Conservation (phyloP, 2,329 filamentous ascomycete genomes). For the Xylariales sp. region DNA sequence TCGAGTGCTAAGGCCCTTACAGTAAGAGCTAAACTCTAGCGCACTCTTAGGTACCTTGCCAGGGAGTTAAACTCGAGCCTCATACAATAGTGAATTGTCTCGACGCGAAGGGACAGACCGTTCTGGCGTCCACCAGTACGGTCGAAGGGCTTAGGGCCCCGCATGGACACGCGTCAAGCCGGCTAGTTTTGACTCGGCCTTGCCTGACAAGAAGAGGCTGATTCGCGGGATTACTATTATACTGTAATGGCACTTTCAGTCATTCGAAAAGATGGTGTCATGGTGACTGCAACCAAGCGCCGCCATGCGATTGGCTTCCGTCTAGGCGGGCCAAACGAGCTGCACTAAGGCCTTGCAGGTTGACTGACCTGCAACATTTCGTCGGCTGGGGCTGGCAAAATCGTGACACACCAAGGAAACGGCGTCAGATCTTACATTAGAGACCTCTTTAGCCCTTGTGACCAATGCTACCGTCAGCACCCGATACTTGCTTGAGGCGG, state of each 20-base stretch:
- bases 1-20: no score
- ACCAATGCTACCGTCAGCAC: no score
- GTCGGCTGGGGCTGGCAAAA: constrained; percentile 1
- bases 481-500: no score
- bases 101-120: neutral
- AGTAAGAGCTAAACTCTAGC: no score
- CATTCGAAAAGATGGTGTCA: constrained; percentile 3
- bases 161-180: neutral
- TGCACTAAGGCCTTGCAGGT: constrained; percentile 2
- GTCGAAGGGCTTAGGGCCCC: neutral
- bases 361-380: neutral
- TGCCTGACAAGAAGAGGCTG: neutral
- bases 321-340: constrained; percentile 6
- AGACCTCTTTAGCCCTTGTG: no score
- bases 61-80: no score
- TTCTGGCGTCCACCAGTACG: neutral
- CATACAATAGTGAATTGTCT: no score
- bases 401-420: no score
- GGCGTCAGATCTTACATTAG: no score
- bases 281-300: constrained; percentile 1
- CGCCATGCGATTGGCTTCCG: constrained; percentile 10
- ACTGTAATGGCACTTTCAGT: constrained; percentile 2
- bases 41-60: no score
- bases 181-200: neutral
- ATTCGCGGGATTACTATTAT: neutral